phyloP scores from a whole-genome alignment of 2,329 filamentous ascomycete species.

The Pestalotiopsis sp. region DNA sequence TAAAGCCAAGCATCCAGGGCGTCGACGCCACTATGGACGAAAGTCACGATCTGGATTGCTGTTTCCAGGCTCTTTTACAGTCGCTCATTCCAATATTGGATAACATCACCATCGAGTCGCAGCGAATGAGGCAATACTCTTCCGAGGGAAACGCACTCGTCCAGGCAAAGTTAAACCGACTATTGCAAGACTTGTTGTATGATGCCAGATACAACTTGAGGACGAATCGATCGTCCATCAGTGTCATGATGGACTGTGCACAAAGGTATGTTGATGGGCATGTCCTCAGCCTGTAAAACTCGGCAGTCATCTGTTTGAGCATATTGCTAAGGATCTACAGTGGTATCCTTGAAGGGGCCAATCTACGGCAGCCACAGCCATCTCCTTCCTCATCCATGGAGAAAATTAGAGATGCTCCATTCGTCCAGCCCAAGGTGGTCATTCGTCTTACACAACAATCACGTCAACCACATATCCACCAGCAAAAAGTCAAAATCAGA shows the following conservation, averaged over 20 bases:
- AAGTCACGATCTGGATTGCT: constrained; percentile 15
- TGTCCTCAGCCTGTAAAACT: neutral
- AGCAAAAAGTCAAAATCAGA: constrained; percentile 20
- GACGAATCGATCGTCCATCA: constrained; percentile 22
- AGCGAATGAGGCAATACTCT: constrained; percentile 19
- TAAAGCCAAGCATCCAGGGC: neutral
- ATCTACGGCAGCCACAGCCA: constrained; percentile 18
- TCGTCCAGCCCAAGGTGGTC: constrained; percentile 18
- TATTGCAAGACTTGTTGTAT: constrained; percentile 19
- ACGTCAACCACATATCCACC: constrained; percentile 15
- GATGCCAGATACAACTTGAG: constrained; percentile 18
- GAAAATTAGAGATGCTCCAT: constrained; percentile 15
- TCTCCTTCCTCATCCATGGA: neutral
- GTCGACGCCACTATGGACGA: neutral
- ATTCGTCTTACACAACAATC: constrained; percentile 17
- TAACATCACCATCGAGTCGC: constrained; percentile 19
- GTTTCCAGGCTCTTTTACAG: constrained; percentile 20
- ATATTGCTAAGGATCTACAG: constrained; percentile 5
- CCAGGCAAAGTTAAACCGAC: constrained; percentile 17
- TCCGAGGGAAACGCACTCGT: constrained; percentile 18
- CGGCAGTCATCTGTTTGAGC: neutral
- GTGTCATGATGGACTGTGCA: constrained; percentile 23
- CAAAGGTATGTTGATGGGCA: constrained; percentile 17
- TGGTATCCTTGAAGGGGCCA: constrained; percentile 17
- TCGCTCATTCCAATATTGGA: constrained; percentile 18